A percentile compares a stretch with the other conserved stretches of the same genome.
phyloP scores from a whole-genome alignment of 345 rosid genomes.

The Salix udensis region DNA sequence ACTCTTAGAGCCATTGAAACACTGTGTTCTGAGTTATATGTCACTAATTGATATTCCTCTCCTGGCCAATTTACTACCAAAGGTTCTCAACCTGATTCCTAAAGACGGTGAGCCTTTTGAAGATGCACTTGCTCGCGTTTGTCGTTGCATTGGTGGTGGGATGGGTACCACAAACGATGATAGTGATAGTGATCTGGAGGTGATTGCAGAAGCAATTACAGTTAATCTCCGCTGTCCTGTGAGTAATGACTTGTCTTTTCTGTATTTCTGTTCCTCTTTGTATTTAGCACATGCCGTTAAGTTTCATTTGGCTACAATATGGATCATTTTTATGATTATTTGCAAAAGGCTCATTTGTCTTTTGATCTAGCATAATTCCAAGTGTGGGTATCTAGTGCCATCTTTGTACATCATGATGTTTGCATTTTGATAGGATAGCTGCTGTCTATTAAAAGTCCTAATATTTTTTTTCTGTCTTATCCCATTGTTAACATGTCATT shows the following conservation, averaged over 20 bases:
- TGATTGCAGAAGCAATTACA: conserved; percentile 37
- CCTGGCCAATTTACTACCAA: background rate
- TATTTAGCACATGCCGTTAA: background rate
- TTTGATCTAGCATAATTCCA: background rate
- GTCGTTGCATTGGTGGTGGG: conserved; percentile 42
- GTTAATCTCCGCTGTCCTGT: conserved; percentile 44
- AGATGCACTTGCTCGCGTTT: conserved; percentile 35
- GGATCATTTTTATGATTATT: background rate
- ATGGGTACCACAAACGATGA: conserved; percentile 20
- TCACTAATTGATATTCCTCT: background rate
- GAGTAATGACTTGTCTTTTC: conserved; percentile 7
- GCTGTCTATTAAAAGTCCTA: background rate
- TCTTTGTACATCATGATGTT: background rate
- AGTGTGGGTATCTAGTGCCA: background rate
- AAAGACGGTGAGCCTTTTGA: conserved; percentile 34
- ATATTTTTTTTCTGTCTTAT: background rate
- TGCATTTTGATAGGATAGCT: background rate
- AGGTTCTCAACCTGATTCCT: conserved; percentile 35
- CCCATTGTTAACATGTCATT: background rate
- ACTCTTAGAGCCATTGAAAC: background rate
- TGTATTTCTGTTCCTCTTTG: background rate
- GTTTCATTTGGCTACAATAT: background rate
- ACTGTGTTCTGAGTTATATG: background rate
- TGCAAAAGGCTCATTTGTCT: background rate
- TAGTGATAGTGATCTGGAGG: conserved; percentile 42